phyloP scores from a whole-genome alignment of 257 asterid genomes.

The Nicotiana noctiflora region DNA sequence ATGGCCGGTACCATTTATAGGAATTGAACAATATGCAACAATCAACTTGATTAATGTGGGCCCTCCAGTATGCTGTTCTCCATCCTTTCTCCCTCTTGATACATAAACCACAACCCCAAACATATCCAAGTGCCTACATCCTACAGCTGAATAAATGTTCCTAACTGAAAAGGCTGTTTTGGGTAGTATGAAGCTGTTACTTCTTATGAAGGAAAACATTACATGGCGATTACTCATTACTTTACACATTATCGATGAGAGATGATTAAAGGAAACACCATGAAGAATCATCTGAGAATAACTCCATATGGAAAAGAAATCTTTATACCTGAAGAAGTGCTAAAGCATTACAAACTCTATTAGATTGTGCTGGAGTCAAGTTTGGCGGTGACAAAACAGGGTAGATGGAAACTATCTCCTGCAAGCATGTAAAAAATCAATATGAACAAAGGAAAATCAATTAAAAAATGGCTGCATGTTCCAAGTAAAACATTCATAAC shows the following conservation, averaged over 20 bases:
- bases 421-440: conserved; percentile 13
- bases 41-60: background rate
- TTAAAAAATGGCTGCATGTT: background rate
- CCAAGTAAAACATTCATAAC: background rate
- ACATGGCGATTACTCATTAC: background rate
- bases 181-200: background rate
- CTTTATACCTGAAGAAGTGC: conserved; percentile 85
- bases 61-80: background rate
- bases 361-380: conserved; percentile 84
- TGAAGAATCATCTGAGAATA: background rate
- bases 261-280: background rate
- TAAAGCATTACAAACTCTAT: conserved; percentile 95
- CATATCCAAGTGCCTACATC: background rate
- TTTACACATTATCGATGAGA: background rate
- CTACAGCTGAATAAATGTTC: background rate
- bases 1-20: background rate
- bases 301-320: background rate
- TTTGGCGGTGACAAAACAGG: conserved; percentile 95
- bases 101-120: background rate
- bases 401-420: conserved; percentile 94
- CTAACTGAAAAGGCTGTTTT: background rate
- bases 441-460: background rate
- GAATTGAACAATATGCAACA: background rate
- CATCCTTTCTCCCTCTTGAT: background rate
- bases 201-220: background rate